A percentile compares a stretch with the other conserved stretches of the same genome.
Conservation (phyloP, 805 yeast species). For the Lipomyces spencermartinsiae region DNA sequence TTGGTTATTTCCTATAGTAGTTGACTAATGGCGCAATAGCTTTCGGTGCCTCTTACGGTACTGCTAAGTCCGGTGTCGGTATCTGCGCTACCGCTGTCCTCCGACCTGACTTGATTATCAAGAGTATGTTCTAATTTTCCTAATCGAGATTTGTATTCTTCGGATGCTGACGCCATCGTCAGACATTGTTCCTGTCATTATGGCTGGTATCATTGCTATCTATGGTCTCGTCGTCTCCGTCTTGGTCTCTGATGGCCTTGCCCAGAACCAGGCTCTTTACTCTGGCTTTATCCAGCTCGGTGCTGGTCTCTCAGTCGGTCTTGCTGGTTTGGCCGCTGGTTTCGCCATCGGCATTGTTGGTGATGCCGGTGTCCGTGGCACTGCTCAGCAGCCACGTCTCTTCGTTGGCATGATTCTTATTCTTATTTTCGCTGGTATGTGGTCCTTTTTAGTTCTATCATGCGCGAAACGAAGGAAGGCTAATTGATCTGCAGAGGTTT, state of each 20-base stretch:
- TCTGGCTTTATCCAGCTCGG: slow-evolving; percentile 98
- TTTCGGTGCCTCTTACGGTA: slow-evolving; percentile 98
- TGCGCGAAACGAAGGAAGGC: not conserved
- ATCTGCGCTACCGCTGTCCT: slow-evolving; percentile 97
- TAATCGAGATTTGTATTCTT: not conserved
- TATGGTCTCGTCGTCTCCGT: slow-evolving; percentile 97
- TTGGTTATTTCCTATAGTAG: not conserved
- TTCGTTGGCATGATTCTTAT: slow-evolving; percentile 90
- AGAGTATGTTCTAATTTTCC: slow-evolving; percentile 43
- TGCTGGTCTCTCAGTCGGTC: slow-evolving; percentile 95
- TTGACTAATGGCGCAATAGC: slow-evolving; percentile 52
- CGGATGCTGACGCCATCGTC: slow-evolving; percentile 9
- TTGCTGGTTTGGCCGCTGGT: slow-evolving; percentile 95
- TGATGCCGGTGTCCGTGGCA: slow-evolving; percentile 88
- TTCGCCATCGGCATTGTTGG: slow-evolving; percentile 96
- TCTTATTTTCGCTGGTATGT: slow-evolving; percentile 69
- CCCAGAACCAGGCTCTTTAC: slow-evolving; percentile 79
- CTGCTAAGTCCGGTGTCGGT: slow-evolving; percentile 98
- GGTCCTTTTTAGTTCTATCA: not conserved
- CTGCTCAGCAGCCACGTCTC: slow-evolving; percentile 84
- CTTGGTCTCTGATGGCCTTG: slow-evolving; percentile 88
- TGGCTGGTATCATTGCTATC: slow-evolving; percentile 96
- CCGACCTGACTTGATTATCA: slow-evolving; percentile 96
- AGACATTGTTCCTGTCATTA: slow-evolving; percentile 86
- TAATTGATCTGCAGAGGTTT: slow-evolving; percentile 60